Base-by-base conservation (phyloP, 768 basidiomycete species). In the Pulveroboletus ravenelii region DNA sequence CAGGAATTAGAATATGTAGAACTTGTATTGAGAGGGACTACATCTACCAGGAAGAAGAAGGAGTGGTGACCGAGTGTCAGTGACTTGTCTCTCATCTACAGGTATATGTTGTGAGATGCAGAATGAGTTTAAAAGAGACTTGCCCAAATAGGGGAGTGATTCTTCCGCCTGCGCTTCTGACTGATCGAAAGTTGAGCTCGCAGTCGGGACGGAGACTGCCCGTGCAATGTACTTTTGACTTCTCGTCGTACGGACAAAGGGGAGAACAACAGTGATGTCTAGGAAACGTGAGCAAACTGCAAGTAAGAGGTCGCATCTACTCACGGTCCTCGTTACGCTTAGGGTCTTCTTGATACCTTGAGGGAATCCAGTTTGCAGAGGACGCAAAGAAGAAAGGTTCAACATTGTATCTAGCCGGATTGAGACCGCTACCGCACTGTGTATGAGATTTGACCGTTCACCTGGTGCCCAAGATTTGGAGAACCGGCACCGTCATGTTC, bases 351-450 rank as follows among this genome's bases (percentile, higher is more conserved):
- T 82, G 74, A 38, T 78, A 86, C 45, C 81, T 77, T 1, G 81
- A 80, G 0, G 84, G 84, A 41, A 84, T 86, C 82, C 81, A 84
- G 54, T 80, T 83, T 13, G 76, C 60, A 0, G 81, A 78, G 1
- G 81, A 82, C 0, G 81, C 78, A 58, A 82, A 84, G 59, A 79
- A 84, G 66, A 84, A 83, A 1, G 82, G 82, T 51, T 84, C 82
- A 37, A 84, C 72, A 48, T 74, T 74, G 52, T 77, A 82, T 59
- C 82, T 71, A 18, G 8, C 13, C 9, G n/a, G 13, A 23, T 40
- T 51, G 42, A 58, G 48, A 34, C 10, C 4, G 5, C n/a, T 20
- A 17, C 23, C n/a, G 25, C 5, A 23, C 12, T 27, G 14, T 10
- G 6, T 23, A 35, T 43, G 3, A 6, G n/a, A 29, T 2, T 14